Evolutionary conservation across 2,329 filamentous ascomycete genomes (phyloP), one percentile per base, ranked within the genome.

Genomic region (Xylariaceae sp.): DNA sequence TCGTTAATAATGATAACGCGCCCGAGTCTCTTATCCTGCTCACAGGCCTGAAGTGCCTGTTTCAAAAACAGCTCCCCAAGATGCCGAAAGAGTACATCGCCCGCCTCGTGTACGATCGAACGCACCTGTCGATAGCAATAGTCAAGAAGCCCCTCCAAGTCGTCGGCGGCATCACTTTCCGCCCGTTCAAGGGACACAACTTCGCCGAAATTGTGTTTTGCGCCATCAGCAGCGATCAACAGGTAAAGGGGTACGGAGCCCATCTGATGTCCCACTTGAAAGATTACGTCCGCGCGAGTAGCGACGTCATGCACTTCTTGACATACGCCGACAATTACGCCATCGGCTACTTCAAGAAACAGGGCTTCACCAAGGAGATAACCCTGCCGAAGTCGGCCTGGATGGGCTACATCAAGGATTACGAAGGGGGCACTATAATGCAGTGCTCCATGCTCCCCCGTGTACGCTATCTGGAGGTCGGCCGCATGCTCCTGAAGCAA

Each of bases 351-450:
- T 96, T 97, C 74, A 95, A 96, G 71, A 97, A 97, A 70, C 92
- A 97, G 70, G 92, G 92, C 0, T 97, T 97, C 68, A 96, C 91
- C 2, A 96, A 96, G 70, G 91, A 96, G 64, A 96, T 97, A 59
- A 95, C 90, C 0, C 81, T 96, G 1, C 88, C 92, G 57, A 87
- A 86, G 65, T 83, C 85, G 4, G 85, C 89, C 3, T 97, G 92
- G 92, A 96, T 96, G 91, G 92, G 92, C 3, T 97, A 96, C 67
- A 96, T 97, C 75, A 97, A 97, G 69, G 92, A 97, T 70, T 97
- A 97, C 71, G 92, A 96, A 73, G 92, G 92, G 56, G 92, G 92
- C 55, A 97, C 92, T 0, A 94, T 97, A 60, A 97, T 96, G 92
- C 92, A 96, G 73, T 97, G 92, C 68, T 89, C 87, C 50, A 96